phyloP scores from a whole-genome alignment of 23 red algal species.

The Gracilaria vermiculophylla region DNA sequence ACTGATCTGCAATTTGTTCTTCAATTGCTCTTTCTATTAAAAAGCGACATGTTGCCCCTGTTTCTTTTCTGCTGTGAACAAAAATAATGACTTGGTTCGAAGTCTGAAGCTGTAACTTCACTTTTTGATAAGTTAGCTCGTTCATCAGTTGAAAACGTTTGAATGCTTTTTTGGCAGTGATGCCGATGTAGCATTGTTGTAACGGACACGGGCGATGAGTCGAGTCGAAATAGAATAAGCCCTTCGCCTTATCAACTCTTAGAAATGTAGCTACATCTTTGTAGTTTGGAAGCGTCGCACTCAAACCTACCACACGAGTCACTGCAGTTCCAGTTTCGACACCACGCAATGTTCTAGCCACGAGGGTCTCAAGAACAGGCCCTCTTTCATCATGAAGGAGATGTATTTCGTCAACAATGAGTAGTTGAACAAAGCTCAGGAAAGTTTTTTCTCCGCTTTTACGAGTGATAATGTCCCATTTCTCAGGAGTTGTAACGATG shows the following conservation, averaged over 20 bases:
- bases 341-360: slow-evolving; percentile 75
- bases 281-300: slow-evolving; percentile 96
- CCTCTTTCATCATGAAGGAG: slow-evolving; percentile 90
- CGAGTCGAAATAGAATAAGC: slow-evolving; percentile 82
- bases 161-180: slow-evolving; percentile 72
- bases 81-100: slow-evolving; percentile 88
- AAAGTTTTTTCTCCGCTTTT: slow-evolving; percentile 51
- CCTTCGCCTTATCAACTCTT: slow-evolving; percentile 42
- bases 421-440: slow-evolving; percentile 62
- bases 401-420: slow-evolving; percentile 97
- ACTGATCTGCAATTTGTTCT: slow-evolving; percentile 61
- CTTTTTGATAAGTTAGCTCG: slow-evolving; percentile 79
- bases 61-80: slow-evolving; percentile 91
- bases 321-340: slow-evolving; percentile 27
- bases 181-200: slow-evolving; percentile 77
- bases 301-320: slow-evolving; percentile 84
- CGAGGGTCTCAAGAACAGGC: slow-evolving; percentile 83
- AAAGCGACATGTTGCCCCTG: slow-evolving; percentile 48
- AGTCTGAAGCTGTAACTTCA: slow-evolving; percentile 50
- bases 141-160: slow-evolving; percentile 72
- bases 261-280: slow-evolving; percentile 92
- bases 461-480: slow-evolving; percentile 98
- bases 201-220: slow-evolving; percentile 83
- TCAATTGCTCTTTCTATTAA: slow-evolving; percentile 71
- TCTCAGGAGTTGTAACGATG: slow-evolving; percentile 96